Evolutionary conservation across 805 yeast species (phyloP).

Genomic region (Saccharomyces paradoxus): DNA sequence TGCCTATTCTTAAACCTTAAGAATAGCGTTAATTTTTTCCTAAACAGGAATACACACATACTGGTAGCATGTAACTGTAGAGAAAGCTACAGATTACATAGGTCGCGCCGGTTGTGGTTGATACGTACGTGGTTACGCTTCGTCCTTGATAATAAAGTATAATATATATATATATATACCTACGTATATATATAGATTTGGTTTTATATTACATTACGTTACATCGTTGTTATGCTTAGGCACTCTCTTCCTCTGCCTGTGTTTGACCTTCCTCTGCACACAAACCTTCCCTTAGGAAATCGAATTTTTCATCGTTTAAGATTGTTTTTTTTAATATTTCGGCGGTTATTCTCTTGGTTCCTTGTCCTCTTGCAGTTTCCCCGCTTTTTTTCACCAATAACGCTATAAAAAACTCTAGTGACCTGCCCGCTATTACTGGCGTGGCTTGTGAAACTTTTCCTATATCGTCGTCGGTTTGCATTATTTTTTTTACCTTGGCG

Average conservation of each 20-base stretch:
- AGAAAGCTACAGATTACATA: neutral
- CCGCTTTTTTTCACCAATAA: slow-evolving; percentile 80
- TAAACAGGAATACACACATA: neutral
- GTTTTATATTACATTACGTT: neutral
- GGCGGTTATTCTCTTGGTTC: slow-evolving; percentile 74
- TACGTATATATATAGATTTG: neutral
- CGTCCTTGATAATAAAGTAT: neutral
- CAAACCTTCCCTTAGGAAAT: slow-evolving; percentile 66
- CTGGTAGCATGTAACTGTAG: neutral
- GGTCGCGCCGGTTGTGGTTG: neutral
- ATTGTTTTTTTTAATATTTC: slow-evolving; percentile 80
- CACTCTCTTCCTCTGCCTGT: slow-evolving; percentile 5
- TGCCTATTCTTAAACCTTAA: neutral
- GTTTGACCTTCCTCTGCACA: slow-evolving; percentile 18
- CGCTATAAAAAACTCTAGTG: slow-evolving; percentile 85
- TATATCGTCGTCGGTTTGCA: slow-evolving; percentile 97
- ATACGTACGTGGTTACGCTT: neutral
- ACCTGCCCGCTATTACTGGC: slow-evolving; percentile 95
- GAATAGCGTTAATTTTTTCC: neutral
- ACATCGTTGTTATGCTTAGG: neutral
- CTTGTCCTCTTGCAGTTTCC: slow-evolving; percentile 63
- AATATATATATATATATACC: neutral
- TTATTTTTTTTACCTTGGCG: slow-evolving; percentile 88
- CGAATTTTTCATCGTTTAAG: slow-evolving; percentile 80
- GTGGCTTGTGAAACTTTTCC: slow-evolving; percentile 99